Base-by-base conservation (phyloP, 768 basidiomycete genomes). In the Boletus barrowsii region DNA sequence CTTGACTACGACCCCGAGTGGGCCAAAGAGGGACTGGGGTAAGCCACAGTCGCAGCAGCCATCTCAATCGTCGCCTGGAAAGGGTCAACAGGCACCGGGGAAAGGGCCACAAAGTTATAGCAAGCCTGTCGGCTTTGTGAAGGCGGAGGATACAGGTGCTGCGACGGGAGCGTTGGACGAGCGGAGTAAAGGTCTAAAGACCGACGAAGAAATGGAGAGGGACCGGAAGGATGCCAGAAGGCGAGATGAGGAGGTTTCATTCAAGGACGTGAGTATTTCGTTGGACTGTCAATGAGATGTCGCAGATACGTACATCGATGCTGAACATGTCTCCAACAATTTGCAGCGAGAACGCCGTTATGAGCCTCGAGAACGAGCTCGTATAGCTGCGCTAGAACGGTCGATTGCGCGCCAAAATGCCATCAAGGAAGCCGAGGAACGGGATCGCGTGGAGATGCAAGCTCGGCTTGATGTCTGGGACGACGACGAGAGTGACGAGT, bases 401-500 rank as follows among this genome's bases (percentile, higher is more conserved):
- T 78, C 86, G 0, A 85, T 93, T 47, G 77, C 83, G 10, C 82
- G 90, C 15, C 87, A 93, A 53, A 80, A 82, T 7, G 79, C 81
- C 5, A 80, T 85, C 36, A 82, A 79, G 45, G 90, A 93, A 54
- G 84, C 84, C 11, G 88, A 94, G 68, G 88, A 90, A 26, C 83
- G 86, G 9, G 90, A 93, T 60, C 79, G 83, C 8, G 68, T 84
- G 14, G 91, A 96, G 65, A 88, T 91, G 79, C 83, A 86, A 29
- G 81, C 84, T 8, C 80, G 86, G 2, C 80, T 94, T 51, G 92
- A 95, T 60, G 79, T 95, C 7, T 93, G 93, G 85, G 92, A 96
- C 63, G 90, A 92, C 55, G 95, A 96, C 54, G 87, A 91, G 62
- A 95, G 93, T 51, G 88, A 95, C 59, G 97, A 99, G 62, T 66